phyloP scores from a whole-genome alignment of 2,329 filamentous ascomycete species.

The Penicillium fuscoglaucum region DNA sequence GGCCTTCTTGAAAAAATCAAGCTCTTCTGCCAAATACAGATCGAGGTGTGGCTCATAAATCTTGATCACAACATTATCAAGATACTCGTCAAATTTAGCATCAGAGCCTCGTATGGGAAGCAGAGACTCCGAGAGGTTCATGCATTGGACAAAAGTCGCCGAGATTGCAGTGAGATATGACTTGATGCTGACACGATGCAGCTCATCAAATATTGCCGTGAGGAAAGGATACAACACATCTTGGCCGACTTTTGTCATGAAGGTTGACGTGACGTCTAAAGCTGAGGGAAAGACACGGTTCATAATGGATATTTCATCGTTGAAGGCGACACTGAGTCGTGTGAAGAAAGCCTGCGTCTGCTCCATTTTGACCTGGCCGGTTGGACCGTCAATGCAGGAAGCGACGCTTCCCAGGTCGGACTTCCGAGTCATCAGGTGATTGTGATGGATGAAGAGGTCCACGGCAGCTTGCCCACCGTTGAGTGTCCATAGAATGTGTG shows the following conservation, averaged over 20 bases:
- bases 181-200: slow-evolving; percentile 71
- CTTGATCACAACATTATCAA: slow-evolving; percentile 66
- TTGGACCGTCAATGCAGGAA: slow-evolving; percentile 73
- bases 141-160: slow-evolving; percentile 80
- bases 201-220: slow-evolving; percentile 81
- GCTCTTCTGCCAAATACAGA: slow-evolving; percentile 85
- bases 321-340: slow-evolving; percentile 69
- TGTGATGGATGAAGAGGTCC: slow-evolving; percentile 85
- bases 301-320: slow-evolving; percentile 79
- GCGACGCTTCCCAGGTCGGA: slow-evolving; percentile 70
- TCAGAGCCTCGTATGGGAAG: slow-evolving; percentile 62
- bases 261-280: slow-evolving; percentile 69
- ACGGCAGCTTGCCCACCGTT: slow-evolving; percentile 78
- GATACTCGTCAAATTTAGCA: slow-evolving; percentile 62
- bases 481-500: slow-evolving; percentile 76
- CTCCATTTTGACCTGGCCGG: slow-evolving; percentile 71
- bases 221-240: slow-evolving; percentile 83
- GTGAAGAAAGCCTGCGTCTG: slow-evolving; percentile 82
- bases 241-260: slow-evolving; percentile 79
- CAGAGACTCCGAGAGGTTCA: slow-evolving; percentile 73
- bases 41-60: slow-evolving; percentile 94
- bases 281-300: slow-evolving; percentile 76
- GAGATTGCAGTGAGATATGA: slow-evolving; percentile 84
- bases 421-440: slow-evolving; percentile 75
- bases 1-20: slow-evolving; percentile 77